These are phyloP conservation scores for Sarocladiaceae sp. DNA, from an alignment of 2,329 filamentous ascomycete genomes.

Conservation along the genomic window DNA sequence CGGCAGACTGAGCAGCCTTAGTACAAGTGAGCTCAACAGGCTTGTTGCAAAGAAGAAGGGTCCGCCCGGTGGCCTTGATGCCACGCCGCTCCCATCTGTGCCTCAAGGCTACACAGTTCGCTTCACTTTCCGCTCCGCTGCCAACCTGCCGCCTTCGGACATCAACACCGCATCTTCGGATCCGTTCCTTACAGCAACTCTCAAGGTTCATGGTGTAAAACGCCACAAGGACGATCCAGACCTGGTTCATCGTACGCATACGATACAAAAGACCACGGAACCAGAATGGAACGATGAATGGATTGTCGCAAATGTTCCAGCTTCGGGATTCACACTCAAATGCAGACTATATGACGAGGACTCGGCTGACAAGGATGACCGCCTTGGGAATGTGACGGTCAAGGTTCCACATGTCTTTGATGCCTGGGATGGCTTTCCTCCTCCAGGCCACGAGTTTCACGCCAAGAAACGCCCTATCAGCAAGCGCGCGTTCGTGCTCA, in stretches of 20 bases:
- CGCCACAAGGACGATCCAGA: slow-evolving; percentile 82
- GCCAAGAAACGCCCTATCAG: slow-evolving; percentile 81
- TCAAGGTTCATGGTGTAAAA: slow-evolving; percentile 62
- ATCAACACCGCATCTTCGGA: slow-evolving; percentile 72
- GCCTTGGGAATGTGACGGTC: slow-evolving; percentile 79
- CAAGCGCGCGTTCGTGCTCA: slow-evolving; percentile 76
- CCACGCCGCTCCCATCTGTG: slow-evolving; percentile 67
- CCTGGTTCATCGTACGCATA: slow-evolving; percentile 67
- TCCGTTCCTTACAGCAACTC: slow-evolving; percentile 72
- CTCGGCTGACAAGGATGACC: slow-evolving; percentile 75
- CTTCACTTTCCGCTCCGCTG: slow-evolving; percentile 76
- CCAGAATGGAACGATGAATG: slow-evolving; percentile 81
- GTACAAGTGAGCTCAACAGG: not conserved
- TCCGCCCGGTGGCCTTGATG: slow-evolving; percentile 73
- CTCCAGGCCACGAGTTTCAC: slow-evolving; percentile 52
- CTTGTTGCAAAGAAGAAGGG: slow-evolving; percentile 16
- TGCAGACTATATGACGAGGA: slow-evolving; percentile 89
- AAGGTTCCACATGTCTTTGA: slow-evolving; percentile 53
- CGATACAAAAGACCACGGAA: slow-evolving; percentile 63
- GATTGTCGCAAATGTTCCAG: slow-evolving; percentile 81
- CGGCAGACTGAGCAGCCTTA: not conserved
- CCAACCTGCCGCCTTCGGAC: slow-evolving; percentile 78
- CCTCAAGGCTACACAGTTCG: slow-evolving; percentile 77
- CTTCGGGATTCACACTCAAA: slow-evolving; percentile 75
- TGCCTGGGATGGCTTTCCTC: slow-evolving; percentile 61